These are phyloP conservation scores for Peniophora sp. DNA, from an alignment of 1,284 basidiomycete species.

Conservation along the genomic window DNA sequence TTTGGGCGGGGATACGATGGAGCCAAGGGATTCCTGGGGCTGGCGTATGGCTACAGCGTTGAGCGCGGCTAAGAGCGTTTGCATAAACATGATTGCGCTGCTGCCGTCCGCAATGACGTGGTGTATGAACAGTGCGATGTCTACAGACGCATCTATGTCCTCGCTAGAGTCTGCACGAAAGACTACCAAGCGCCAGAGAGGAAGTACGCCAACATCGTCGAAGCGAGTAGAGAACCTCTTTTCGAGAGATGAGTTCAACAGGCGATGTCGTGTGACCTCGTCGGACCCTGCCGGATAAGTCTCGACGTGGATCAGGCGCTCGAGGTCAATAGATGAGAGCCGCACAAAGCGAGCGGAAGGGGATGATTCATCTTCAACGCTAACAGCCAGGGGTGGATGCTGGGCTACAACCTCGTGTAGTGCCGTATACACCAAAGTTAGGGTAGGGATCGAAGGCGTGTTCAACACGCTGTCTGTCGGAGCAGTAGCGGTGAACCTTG, in stretches of 20 bases:
- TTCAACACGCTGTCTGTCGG: too few species aligned
- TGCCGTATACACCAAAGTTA: background rate
- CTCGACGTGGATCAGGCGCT: slow-evolving; percentile 1
- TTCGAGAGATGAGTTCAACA: background rate
- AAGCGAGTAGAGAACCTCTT: slow-evolving; percentile 1
- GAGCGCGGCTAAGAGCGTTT: slow-evolving; percentile 2
- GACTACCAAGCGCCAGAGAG: slow-evolving; percentile 6
- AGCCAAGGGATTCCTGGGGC: background rate
- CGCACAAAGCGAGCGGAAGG: slow-evolving; percentile 4
- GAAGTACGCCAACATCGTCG: slow-evolving; percentile 3
- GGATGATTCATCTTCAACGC: slow-evolving; percentile 1
- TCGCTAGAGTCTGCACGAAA: background rate
- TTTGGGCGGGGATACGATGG: slow-evolving; percentile 1
- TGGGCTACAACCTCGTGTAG: slow-evolving; percentile 2
- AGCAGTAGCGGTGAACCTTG: too few species aligned
- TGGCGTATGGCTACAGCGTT: background rate
- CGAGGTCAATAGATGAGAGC: slow-evolving; percentile 4
- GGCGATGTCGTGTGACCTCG: background rate
- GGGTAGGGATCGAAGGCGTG: too few species aligned
- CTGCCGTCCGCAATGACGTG: slow-evolving; percentile 7
- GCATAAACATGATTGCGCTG: slow-evolving; percentile 3
- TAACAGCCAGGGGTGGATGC: slow-evolving; percentile 3
- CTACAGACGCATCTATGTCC: background rate
- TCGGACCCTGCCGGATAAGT: background rate
- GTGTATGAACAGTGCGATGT: slow-evolving; percentile 7